Percentiles rank a stretch among this genome's conserved stretches.
Conservation (phyloP, 306 rosid species). For the Quercus dentata region DNA sequence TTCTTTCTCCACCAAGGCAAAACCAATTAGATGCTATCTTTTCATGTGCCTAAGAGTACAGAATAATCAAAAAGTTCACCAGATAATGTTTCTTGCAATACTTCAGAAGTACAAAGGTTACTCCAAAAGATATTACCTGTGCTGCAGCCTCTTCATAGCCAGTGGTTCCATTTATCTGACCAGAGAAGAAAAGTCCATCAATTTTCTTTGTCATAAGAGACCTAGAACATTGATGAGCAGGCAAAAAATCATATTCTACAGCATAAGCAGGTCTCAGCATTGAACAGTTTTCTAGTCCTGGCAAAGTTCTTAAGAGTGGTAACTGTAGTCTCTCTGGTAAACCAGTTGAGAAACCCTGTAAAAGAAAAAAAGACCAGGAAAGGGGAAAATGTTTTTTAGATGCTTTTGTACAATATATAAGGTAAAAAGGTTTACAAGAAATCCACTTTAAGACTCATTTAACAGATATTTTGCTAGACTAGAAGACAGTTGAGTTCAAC, state of each 20-base stretch:
- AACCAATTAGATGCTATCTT: background rate
- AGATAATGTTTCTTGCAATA: background rate
- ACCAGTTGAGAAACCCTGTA: constrained; percentile 94
- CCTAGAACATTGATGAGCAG: constrained; percentile 85
- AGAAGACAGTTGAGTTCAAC: background rate
- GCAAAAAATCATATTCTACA: constrained; percentile 92
- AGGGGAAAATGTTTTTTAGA: background rate
- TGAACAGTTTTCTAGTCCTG: constrained; percentile 95
- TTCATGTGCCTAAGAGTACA: background rate
- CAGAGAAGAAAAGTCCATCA: constrained; percentile 92
- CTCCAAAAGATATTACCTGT: constrained; percentile 48
- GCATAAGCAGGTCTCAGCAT: constrained; percentile 99
- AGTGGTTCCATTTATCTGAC: constrained; percentile 98
- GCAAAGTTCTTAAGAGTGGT: constrained; percentile 93
- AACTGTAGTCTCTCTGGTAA: constrained; percentile 91
- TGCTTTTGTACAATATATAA: background rate
- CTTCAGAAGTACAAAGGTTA: constrained; percentile 14
- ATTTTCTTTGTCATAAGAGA: constrained; percentile 96
- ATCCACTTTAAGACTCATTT: background rate
- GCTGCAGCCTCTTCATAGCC: constrained; percentile 99
- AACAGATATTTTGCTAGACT: background rate
- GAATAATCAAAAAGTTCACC: background rate
- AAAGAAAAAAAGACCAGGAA: constrained; percentile 20
- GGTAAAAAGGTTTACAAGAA: background rate
- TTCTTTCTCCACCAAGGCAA: background rate